Conservation (phyloP, 1,284 basidiomycete species). For the Athelia sp. region DNA sequence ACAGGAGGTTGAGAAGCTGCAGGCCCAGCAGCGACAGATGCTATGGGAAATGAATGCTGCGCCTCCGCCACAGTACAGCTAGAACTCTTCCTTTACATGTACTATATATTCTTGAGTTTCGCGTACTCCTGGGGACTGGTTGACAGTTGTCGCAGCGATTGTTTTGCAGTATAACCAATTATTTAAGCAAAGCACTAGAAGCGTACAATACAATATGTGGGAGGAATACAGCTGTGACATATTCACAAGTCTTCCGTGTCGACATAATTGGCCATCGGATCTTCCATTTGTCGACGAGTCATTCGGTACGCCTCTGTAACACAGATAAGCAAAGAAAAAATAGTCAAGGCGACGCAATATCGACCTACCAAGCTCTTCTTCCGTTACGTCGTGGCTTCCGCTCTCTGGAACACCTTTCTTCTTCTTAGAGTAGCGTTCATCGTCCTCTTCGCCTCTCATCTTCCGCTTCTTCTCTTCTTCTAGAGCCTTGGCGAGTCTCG, state of each 20-base stretch:
- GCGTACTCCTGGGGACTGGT: too few relatives aligned
- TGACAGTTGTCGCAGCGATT: too few relatives aligned
- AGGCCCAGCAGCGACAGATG: too few relatives aligned
- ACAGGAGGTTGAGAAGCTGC: too few relatives aligned
- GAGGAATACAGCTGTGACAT: too few relatives aligned
- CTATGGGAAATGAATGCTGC: too few relatives aligned
- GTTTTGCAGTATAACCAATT: too few relatives aligned
- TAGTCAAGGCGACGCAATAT: conserved; percentile 2
- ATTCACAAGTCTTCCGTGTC: conserved; percentile 38
- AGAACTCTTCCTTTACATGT: too few relatives aligned
- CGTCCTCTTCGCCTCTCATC: conserved; percentile 49
- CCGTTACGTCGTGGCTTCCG: conserved; percentile 70
- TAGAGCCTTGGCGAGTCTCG: conserved; percentile 63
- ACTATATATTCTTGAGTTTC: too few relatives aligned
- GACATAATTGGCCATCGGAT: conserved; percentile 87
- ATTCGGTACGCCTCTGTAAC: conserved; percentile 79
- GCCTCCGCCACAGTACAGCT: too few relatives aligned
- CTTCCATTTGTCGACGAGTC: conserved; percentile 64
- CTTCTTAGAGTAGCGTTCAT: conserved; percentile 57
- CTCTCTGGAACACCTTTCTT: conserved; percentile 41
- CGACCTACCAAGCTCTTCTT: conserved; percentile 89
- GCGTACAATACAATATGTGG: too few relatives aligned
- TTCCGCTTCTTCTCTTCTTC: conserved; percentile 81
- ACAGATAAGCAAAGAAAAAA: conserved; percentile 11
- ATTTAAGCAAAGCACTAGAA: too few relatives aligned